phyloP scores from a whole-genome alignment of 345 rosid species.

The Sonneratia caseolaris region DNA sequence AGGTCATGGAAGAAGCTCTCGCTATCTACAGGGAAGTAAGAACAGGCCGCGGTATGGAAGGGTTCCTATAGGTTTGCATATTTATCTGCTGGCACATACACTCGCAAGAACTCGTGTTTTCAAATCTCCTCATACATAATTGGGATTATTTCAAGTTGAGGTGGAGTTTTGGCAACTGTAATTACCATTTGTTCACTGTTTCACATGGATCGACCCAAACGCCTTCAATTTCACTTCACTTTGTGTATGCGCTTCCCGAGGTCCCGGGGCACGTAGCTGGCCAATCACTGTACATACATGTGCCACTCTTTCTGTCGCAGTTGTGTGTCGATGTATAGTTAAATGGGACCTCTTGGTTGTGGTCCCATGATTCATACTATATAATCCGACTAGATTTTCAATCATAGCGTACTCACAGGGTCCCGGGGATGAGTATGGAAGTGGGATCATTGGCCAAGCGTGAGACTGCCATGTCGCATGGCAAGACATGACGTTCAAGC shows the following conservation, averaged over 20 bases:
- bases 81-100: not conserved
- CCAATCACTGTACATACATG: not conserved
- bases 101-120: not conserved
- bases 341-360: not conserved
- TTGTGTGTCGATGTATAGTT: not conserved
- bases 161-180: not conserved
- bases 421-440: not conserved
- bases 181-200: conserved; percentile 25
- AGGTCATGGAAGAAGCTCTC: conserved; percentile 92
- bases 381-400: not conserved
- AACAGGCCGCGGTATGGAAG: conserved; percentile 63
- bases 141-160: not conserved
- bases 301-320: not conserved
- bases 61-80: conserved; percentile 46
- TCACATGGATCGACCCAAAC: conserved; percentile 23
- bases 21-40: conserved; percentile 47
- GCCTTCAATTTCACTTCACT: conserved; percentile 14
- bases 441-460: not conserved
- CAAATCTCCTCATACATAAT: not conserved
- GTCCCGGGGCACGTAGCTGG: not conserved
- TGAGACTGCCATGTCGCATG: too few relatives aligned
- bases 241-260: conserved; percentile 12
- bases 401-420: not conserved
- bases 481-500: not conserved
- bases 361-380: not conserved